phyloP scores from a whole-genome alignment of 2,329 filamentous ascomycete genomes.

The Xylaria sp. region DNA sequence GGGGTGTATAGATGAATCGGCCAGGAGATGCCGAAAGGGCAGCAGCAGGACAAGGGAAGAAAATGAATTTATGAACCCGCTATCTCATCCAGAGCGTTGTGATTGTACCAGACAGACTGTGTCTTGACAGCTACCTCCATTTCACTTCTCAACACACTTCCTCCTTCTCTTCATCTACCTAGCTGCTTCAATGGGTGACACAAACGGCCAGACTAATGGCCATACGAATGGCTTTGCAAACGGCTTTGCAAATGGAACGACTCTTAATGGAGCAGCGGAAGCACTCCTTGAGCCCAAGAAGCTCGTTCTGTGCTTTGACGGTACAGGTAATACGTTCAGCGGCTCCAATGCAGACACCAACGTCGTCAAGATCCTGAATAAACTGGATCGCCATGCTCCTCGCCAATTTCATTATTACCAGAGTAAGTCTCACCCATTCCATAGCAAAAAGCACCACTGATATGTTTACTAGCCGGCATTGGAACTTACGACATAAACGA shows the following conservation, averaged over 20 bases:
- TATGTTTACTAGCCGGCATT: conserved; percentile 55
- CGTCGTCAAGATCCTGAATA: conserved; percentile 62
- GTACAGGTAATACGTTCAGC: conserved; percentile 60
- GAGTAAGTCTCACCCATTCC: conserved; percentile 47
- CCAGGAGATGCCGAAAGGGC: not conserved
- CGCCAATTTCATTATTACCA: conserved; percentile 63
- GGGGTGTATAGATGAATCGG: conserved; percentile 14
- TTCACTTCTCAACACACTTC: not conserved
- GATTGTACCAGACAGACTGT: not conserved
- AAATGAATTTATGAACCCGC: conserved; percentile 11
- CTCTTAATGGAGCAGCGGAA: not conserved
- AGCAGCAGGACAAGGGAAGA: conserved; percentile 3
- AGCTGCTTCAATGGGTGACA: conserved; percentile 14
- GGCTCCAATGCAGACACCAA: conserved; percentile 63
- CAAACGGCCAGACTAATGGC: conserved; percentile 23
- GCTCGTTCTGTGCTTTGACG: conserved; percentile 61
- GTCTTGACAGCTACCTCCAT: conserved; percentile 4
- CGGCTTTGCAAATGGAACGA: not conserved
- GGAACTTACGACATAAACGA: conserved; percentile 61
- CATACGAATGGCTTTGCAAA: conserved; percentile 7
- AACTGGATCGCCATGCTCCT: conserved; percentile 58
- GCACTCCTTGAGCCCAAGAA: conserved; percentile 45
- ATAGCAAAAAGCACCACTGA: not conserved
- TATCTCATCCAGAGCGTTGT: not conserved
- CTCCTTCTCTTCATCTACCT: not conserved